Conservation (phyloP, 1,139 yeast species). For the Lodderomyces pseudojiufengensis region DNA sequence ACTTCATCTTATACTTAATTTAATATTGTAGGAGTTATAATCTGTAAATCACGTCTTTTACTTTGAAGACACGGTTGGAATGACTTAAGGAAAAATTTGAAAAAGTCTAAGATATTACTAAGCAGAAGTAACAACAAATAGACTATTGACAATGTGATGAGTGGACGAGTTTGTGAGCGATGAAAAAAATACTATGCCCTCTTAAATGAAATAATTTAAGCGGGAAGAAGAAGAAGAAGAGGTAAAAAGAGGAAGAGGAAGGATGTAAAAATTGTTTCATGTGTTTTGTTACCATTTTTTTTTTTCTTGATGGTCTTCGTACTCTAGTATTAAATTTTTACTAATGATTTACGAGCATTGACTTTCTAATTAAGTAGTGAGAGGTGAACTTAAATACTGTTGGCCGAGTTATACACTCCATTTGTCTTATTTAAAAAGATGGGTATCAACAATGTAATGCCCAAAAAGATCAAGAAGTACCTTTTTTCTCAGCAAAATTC, state of each 20-base stretch:
- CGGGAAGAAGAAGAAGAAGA: slow-evolving; percentile 37
- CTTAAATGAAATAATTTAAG: slow-evolving; percentile 44
- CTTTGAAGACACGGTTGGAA: slow-evolving; percentile 9
- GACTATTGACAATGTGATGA: too few species aligned
- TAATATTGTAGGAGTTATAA: not conserved
- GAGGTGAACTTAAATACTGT: slow-evolving; percentile 5
- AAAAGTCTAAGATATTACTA: not conserved
- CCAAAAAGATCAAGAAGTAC: too few species aligned
- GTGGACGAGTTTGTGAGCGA: too few species aligned
- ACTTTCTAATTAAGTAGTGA: slow-evolving; percentile 25
- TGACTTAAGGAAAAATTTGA: slow-evolving; percentile 4
- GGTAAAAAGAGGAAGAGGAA: slow-evolving; percentile 7
- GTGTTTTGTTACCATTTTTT: not conserved
- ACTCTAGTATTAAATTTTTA: too few species aligned
- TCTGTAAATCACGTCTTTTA: slow-evolving; percentile 2
- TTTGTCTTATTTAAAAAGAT: too few species aligned
- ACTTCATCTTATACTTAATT: slow-evolving; percentile 60
- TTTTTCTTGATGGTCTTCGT: not conserved
- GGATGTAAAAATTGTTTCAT: slow-evolving; percentile 2
- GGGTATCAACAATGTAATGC: too few species aligned
- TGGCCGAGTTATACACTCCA: slow-evolving; percentile 27
- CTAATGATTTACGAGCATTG: slow-evolving; percentile 13
- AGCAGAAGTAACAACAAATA: too few species aligned
- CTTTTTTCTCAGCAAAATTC: slow-evolving; percentile 9
- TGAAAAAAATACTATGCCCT: slow-evolving; percentile 41